Conservation (phyloP, 2,329 filamentous ascomycete genomes). For the Arthroderma sp. region DNA sequence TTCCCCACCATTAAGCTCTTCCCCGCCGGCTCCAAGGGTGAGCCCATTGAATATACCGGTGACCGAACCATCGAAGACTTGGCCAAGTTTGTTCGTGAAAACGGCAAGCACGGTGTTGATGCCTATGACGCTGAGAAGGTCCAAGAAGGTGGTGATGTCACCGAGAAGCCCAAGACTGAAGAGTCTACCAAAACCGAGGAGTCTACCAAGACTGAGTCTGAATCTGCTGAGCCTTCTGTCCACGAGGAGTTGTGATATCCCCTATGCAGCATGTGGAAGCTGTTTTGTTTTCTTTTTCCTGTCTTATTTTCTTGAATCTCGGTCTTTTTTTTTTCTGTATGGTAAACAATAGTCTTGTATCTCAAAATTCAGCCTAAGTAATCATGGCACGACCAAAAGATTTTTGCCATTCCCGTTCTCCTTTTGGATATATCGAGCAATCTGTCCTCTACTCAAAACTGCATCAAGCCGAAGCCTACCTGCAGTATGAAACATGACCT, state of each 20-base stretch:
- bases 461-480: no score
- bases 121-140: slow-evolving; percentile 48
- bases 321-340: no score
- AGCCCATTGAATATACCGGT: slow-evolving; percentile 76
- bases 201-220: slow-evolving; percentile 12
- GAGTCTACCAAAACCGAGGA: slow-evolving; percentile 6
- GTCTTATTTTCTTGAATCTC: not conserved
- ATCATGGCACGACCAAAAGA: no score
- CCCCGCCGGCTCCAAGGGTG: slow-evolving; percentile 75
- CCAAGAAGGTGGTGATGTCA: slow-evolving; percentile 27
- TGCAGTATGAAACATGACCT: no score
- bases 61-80: slow-evolving; percentile 84
- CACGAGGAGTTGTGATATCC: slow-evolving; percentile 29
- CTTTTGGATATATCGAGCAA: no score
- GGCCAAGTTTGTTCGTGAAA: slow-evolving; percentile 83
- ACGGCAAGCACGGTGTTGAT: slow-evolving; percentile 75
- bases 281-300: not conserved
- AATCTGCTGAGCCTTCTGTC: slow-evolving; percentile 11
- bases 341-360: no score
- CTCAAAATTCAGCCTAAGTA: no score
- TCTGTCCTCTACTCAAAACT: no score
- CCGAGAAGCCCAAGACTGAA: slow-evolving; percentile 11
- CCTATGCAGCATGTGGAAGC: not conserved
- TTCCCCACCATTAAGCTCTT: slow-evolving; percentile 99
- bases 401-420: no score